phyloP scores from a whole-genome alignment of 768 basidiomycete species.

The Pisolithus orientalis region DNA sequence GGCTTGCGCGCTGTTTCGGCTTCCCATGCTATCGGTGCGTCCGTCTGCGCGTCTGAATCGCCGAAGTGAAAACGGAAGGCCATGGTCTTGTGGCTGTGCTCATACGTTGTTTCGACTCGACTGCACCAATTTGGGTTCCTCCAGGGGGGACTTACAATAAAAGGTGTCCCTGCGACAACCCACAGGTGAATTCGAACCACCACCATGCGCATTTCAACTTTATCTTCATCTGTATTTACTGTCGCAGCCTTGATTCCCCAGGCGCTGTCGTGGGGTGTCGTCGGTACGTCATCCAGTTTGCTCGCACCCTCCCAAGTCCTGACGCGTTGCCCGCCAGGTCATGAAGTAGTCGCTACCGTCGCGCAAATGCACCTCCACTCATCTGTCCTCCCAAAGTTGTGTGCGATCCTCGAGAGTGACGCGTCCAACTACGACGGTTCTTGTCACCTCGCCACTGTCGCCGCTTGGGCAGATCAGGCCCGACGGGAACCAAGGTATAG shows the following conservation, averaged over 20 bases:
- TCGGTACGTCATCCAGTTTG: slow-evolving; percentile 20
- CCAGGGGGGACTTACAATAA: neutral
- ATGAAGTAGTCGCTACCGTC: slow-evolving; percentile 90
- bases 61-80: slow-evolving; percentile 23
- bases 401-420: slow-evolving; percentile 50
- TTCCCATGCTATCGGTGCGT: slow-evolving; percentile 6
- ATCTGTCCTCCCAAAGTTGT: slow-evolving; percentile 56
- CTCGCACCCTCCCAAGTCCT: neutral
- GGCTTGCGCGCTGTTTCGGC: slow-evolving; percentile 3
- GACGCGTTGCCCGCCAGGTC: slow-evolving; percentile 42
- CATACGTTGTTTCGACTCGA: too few species aligned
- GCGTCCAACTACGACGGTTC: slow-evolving; percentile 30
- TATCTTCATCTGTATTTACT: slow-evolving; percentile 6
- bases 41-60: neutral
- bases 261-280: slow-evolving; percentile 35
- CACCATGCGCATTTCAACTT: slow-evolving; percentile 15
- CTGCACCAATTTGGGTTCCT: neutral
- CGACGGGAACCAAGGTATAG: slow-evolving; percentile 46
- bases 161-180: neutral
- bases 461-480: slow-evolving; percentile 83
- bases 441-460: slow-evolving; percentile 80
- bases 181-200: slow-evolving; percentile 5
- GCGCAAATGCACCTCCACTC: slow-evolving; percentile 90
- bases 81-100: too few species aligned
- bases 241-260: slow-evolving; percentile 21